Conservation (phyloP, 352 stramenopile species). For the Pythium aristosporum region DNA sequence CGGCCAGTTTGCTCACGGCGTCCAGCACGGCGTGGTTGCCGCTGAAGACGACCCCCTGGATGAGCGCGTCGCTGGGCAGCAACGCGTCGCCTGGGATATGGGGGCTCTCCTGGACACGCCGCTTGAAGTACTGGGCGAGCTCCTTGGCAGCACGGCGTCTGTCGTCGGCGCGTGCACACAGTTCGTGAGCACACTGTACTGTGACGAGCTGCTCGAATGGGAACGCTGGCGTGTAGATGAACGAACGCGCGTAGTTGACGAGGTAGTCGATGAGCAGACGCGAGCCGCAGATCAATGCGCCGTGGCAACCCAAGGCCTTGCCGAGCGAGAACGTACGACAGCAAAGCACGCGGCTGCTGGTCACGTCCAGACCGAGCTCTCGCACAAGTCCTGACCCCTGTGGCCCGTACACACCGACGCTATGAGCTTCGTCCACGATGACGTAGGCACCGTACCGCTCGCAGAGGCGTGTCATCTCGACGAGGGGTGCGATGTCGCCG, state of each 20-base stretch:
- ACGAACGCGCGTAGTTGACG: slow-evolving; percentile 96
- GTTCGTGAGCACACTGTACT: slow-evolving; percentile 89
- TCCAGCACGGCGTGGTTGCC: slow-evolving; percentile 88
- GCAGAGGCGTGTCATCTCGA: slow-evolving; percentile 82
- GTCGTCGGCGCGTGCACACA: slow-evolving; percentile 55
- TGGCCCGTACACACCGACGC: slow-evolving; percentile 88
- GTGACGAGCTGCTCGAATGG: slow-evolving; percentile 90
- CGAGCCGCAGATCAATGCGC: slow-evolving; percentile 92
- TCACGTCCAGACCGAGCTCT: slow-evolving; percentile 64
- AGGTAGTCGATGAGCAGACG: slow-evolving; percentile 92
- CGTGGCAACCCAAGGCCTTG: slow-evolving; percentile 96
- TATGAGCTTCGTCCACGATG: slow-evolving; percentile 98
- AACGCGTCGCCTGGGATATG: slow-evolving; percentile 48
- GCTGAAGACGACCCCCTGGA: slow-evolving; percentile 93
- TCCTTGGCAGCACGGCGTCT: slow-evolving; percentile 40
- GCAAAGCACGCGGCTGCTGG: slow-evolving; percentile 72
- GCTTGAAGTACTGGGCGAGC: slow-evolving; percentile 85
- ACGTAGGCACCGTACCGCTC: slow-evolving; percentile 79
- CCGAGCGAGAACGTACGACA: slow-evolving; percentile 95
- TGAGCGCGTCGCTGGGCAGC: slow-evolving; percentile 81
- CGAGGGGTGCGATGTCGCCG: slow-evolving; percentile 93
- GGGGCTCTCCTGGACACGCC: slow-evolving; percentile 31
- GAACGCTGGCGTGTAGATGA: slow-evolving; percentile 97
- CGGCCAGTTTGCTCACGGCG: slow-evolving; percentile 67
- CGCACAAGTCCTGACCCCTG: slow-evolving; percentile 69